phyloP scores from a whole-genome alignment of 495 filamentous ascomycete genomes.

The Penicillium ucsense region DNA sequence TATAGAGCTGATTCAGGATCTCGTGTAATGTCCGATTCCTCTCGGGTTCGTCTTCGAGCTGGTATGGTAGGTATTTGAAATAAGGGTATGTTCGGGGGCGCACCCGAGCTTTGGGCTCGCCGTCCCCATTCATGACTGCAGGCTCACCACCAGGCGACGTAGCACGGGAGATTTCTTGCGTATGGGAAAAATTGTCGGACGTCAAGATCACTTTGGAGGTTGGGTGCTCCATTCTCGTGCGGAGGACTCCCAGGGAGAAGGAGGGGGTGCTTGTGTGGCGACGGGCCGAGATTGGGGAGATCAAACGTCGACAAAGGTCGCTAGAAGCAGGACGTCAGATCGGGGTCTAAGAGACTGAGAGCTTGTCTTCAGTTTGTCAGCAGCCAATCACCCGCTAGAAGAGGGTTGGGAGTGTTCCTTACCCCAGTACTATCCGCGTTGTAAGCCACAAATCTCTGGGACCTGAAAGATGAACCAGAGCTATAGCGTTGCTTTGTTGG shows the following conservation, averaged over 20 bases:
- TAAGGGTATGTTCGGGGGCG: conserved; percentile 90
- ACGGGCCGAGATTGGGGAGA: conserved; percentile 16
- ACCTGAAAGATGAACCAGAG: no score
- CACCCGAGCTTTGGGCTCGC: conserved; percentile 53
- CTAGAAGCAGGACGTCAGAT: conserved; percentile 18
- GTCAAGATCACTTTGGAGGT: conserved; percentile 31
- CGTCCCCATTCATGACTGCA: conserved; percentile 41
- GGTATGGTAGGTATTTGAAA: conserved; percentile 77
- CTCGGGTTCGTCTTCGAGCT: conserved; percentile 65
- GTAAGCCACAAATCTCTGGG: no score
- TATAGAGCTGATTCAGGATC: conserved; percentile 86
- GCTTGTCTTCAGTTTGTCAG: no score
- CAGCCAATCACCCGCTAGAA: no score
- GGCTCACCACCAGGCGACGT: conserved; percentile 59
- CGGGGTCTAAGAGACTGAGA: conserved; percentile 15
- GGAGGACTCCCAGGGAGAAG: conserved; percentile 1
- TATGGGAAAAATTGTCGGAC: conserved; percentile 39
- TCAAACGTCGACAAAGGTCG: conserved; percentile 3
- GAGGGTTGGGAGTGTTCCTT: no score
- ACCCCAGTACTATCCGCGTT: no score
- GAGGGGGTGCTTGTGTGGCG: conserved; percentile 5
- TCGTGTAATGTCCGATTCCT: conserved; percentile 66
- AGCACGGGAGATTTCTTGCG: conserved; percentile 47
- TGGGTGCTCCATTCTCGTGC: conserved; percentile 32
- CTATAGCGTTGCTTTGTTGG: neutral